Percentiles rank a stretch among this genome's conserved stretches.
Evolutionary conservation across 192 early-diverging fungal species (phyloP).

Genomic region (Entrophospora sp.): DNA sequence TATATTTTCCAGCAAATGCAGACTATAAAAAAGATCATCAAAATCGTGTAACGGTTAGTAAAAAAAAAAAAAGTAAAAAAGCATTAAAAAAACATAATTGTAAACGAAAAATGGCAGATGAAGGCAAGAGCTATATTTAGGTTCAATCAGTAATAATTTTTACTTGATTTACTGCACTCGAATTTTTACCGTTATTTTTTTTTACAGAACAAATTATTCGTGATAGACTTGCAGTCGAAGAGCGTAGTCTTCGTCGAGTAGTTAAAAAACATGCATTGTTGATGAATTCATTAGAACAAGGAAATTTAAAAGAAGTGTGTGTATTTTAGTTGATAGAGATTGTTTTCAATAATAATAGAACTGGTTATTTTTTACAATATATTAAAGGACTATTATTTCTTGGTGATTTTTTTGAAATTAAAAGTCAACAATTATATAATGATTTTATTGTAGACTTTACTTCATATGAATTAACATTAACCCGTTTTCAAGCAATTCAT

Average conservation of each 20-base stretch:
- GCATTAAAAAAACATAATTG: too few relatives aligned
- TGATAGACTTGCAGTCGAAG: conserved; percentile 13
- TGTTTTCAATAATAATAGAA: background rate
- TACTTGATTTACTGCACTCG: too few relatives aligned
- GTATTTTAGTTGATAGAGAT: background rate
- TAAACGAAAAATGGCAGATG: too few relatives aligned
- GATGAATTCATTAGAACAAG: background rate
- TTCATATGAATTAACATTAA: background rate
- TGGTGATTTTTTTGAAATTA: background rate
- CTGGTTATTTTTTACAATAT: background rate
- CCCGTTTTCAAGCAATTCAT: conserved; percentile 10
- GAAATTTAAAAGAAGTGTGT: background rate
- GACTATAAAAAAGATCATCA: too few relatives aligned
- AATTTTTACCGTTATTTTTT: too few relatives aligned
- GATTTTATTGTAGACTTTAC: conserved; percentile 10
- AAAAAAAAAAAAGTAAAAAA: too few relatives aligned
- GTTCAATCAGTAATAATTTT: too few relatives aligned
- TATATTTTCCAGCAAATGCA: too few relatives aligned
- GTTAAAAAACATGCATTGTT: background rate
- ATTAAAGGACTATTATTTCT: background rate
- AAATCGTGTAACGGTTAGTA: too few relatives aligned
- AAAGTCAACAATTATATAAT: background rate
- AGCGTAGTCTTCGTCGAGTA: conserved; percentile 2
- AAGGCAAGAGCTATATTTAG: too few relatives aligned
- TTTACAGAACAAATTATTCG: background rate